Evolutionary conservation across 805 yeast genomes (phyloP), one percentile per base, ranked within the genome.

Genomic region (Zygoascus ofunaensis): DNA sequence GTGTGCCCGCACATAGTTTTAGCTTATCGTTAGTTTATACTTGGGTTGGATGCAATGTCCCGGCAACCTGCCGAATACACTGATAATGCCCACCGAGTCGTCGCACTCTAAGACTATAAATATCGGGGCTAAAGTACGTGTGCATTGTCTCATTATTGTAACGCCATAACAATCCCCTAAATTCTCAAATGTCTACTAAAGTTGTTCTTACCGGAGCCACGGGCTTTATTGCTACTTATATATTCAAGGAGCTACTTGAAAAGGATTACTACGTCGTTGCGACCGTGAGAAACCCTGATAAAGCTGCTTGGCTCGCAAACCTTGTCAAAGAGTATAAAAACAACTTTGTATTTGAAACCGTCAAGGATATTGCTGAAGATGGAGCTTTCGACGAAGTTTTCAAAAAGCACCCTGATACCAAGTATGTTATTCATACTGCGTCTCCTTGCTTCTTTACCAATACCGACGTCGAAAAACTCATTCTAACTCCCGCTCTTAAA

Each of bases 371-470:
- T 41, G 56, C 60, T 1, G 52, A 41, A 2, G 56, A 52, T 8
- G 66, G 66, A 15, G 77, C 80, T 1, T 77, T 77, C 49, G 78
- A 74, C 52, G 58, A 61, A 8, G 71, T 69, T 0, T 60, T 78
- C 38, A 46, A 61, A 35, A 55, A 56, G 14, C 67, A 73, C 47
- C 51, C 59, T 17, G 65, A 62, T 22, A 54, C 66, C 43, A 59
- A 55, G 14, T 55, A 50, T 41, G 64, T 69, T 37, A 41, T 67
- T 20, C 72, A 68, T 54, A 64, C 69, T 19, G 72, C 72, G n/a
- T 63, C 70, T 30, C 71, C 72, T 7, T 59, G 65, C 51, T 49
- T 55, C 36, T 55, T 51, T 44, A 35, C 50, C 20, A 53, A 53
- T 26, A 59, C 59, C 7, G 66, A 70, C 49, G 58, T 66, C 20